Evolutionary conservation across 495 filamentous ascomycete species (phyloP), one percentile per base, ranked within the genome.

Genomic region (Hypoxylon fuscum): DNA sequence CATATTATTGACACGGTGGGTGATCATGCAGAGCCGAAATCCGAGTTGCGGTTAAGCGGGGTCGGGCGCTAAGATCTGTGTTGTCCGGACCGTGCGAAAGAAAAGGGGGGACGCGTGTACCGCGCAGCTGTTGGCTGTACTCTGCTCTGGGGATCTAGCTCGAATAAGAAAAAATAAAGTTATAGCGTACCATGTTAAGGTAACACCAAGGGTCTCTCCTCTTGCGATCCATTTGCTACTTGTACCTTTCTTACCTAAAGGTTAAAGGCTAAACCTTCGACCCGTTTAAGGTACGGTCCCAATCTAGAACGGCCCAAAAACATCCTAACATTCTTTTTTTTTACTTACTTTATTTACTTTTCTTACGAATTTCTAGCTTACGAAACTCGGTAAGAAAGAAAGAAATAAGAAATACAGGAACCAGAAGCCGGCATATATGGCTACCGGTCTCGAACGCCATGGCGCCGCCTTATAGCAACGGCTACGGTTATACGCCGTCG

Each of bases 381-480:
- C 25, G 8, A 27, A 8, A 3, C 25, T n/a, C n/a, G n/a, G 25
- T 27, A 27, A 8, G 3, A 8, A 27, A 27, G 8, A 8, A 27
- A 40, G 27, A 55, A 18, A 59, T 58, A 57, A 46, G 37, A 40
- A 40, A 40, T 7, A 15, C 37, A 15, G 37, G 18, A 18, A 15
- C 14, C 11, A 18, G 11, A 40, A 40, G 37, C 62, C 43, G 15
- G 27, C 34, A 62, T 57, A 51, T 59, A 73, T 77, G 75, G 74
- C 72, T 68, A 45, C 61, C 53, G 49, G 21, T 48, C 43, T 25
- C 38, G 60, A 55, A 42, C 59, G 61, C 59, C 60, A 76, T 76
- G 74, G 69, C 71, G 62, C 66, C 68, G 62, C 64, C 64, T 58
- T 74, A 76, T 76, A 70, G 72, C 69, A 75, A 68, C 65, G 54